Evolutionary conservation across 2,329 filamentous ascomycete species (phyloP).

Genomic region (Alternaria metachromatica): DNA sequence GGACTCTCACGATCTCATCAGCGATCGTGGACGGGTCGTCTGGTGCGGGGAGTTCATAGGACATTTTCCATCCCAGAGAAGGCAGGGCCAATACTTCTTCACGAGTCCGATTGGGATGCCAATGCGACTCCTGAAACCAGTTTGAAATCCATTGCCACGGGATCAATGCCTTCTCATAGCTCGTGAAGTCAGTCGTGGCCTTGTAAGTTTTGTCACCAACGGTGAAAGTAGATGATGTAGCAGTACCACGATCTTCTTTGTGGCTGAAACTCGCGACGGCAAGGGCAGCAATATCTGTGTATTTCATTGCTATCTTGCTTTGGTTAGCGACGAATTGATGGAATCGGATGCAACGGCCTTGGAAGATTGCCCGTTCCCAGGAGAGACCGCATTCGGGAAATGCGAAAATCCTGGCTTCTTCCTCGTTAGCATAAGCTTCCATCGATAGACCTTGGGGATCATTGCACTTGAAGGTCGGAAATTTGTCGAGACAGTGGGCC

Average conservation of each 20-base stretch:
- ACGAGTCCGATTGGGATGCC: background rate
- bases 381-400: background rate
- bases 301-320: background rate
- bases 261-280: accelerated
- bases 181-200: background rate
- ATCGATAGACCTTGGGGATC: too few relatives aligned
- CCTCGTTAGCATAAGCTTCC: background rate
- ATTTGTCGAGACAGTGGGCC: background rate
- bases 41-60: background rate
- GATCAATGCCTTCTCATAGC: background rate
- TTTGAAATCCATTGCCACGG: background rate
- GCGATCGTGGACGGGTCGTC: background rate
- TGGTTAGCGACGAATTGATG: background rate
- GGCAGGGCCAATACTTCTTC: background rate
- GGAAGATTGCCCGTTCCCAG: background rate
- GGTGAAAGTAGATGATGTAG: background rate
- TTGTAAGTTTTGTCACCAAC: background rate
- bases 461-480: background rate
- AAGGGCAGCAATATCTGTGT: background rate
- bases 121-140: background rate
- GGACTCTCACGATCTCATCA: background rate
- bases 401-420: background rate
- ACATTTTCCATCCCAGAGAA: background rate
- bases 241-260: background rate
- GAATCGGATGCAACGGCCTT: too few relatives aligned